phyloP scores from a whole-genome alignment of 352 stramenopile genomes.

The Saprolegnia parasitica region DNA sequence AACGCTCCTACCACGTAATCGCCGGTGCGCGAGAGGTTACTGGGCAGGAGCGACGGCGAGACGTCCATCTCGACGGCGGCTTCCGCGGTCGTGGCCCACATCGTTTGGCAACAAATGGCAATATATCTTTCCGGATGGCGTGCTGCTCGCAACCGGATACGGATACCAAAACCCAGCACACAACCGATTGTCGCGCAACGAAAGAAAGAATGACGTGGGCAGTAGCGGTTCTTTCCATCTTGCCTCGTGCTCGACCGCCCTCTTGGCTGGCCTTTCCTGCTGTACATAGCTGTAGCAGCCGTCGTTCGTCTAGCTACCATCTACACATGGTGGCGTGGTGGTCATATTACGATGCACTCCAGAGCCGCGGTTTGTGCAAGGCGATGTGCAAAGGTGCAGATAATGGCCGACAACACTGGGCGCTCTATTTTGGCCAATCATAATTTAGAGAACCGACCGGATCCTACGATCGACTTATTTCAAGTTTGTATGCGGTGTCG shows the following conservation, averaged over 20 bases:
- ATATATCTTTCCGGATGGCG: constrained; percentile 1
- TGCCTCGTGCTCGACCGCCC: no score
- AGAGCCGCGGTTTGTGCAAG: no score
- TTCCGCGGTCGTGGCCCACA: constrained; percentile 14
- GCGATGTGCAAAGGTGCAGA: no score
- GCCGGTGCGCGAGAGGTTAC: constrained; percentile 6
- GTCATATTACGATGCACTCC: no score
- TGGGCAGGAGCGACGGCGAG: constrained; percentile 15
- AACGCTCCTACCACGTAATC: constrained; percentile 12
- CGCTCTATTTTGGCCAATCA: not conserved
- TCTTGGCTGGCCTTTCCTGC: no score
- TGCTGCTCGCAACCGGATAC: not conserved
- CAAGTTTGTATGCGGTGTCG: not conserved
- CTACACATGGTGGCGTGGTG: no score
- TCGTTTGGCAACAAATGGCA: not conserved
- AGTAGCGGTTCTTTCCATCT: no score
- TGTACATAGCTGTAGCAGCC: no score
- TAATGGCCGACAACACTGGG: not conserved
- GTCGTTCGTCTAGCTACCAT: no score
- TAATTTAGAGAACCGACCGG: not conserved
- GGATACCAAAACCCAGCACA: not conserved
- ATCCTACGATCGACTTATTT: not conserved
- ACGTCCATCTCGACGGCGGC: not conserved
- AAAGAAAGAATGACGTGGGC: no score
- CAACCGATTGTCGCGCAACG: not conserved